phyloP scores from a whole-genome alignment of 164 flowering plant genomes.

The Macadamia tetraphylla region DNA sequence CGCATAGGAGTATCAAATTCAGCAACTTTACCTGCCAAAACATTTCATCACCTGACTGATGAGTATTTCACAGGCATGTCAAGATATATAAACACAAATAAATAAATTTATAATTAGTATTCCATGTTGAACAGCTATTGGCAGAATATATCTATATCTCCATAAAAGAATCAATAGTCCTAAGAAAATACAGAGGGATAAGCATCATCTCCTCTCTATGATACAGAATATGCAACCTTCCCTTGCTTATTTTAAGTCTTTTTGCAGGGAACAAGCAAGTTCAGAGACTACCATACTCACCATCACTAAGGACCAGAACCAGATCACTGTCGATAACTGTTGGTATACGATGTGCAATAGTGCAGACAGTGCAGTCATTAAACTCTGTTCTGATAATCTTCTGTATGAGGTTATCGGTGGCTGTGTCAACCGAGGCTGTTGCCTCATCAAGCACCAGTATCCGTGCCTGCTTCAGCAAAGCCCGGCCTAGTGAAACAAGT shows the following conservation, averaged over 20 bases:
- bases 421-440: conserved; percentile 54
- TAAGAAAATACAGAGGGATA: not conserved
- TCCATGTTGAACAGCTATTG: not conserved
- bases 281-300: conserved; percentile 19
- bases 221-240: no score
- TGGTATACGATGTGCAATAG: conserved; percentile 75
- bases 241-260: no score
- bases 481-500: conserved; percentile 49
- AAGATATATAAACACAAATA: no score
- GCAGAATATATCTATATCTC: not conserved
- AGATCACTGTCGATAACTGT: conserved; percentile 34
- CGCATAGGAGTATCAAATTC: conserved; percentile 83
- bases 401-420: conserved; percentile 57
- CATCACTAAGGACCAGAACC: conserved; percentile 65
- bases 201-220: no score
- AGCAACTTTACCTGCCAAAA: conserved; percentile 75
- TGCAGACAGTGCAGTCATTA: conserved; percentile 60
- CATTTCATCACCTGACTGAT: no score
- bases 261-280: not conserved
- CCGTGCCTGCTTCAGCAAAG: conserved; percentile 41
- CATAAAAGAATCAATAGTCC: not conserved
- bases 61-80: not conserved
- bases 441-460: conserved; percentile 63
- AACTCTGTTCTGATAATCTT: conserved; percentile 63
- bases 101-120: no score